Evolutionary conservation across 495 filamentous ascomycete species (phyloP), one percentile per base, ranked within the genome.

Genomic region (Aspergillus egyptiacus): DNA sequence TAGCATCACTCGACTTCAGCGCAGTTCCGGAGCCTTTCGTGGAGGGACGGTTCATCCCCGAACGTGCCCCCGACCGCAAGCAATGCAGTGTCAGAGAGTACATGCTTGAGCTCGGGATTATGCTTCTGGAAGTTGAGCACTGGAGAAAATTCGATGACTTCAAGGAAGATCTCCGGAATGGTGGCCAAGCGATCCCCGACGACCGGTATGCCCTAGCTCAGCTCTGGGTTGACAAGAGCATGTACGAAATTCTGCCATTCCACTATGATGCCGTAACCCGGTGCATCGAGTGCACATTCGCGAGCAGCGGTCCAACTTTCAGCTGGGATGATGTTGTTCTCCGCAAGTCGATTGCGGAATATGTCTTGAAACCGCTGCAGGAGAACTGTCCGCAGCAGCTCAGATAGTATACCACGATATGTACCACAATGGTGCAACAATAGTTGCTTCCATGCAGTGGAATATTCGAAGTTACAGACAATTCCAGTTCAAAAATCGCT

Each of bases 211-310:
- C 43, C 0, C 19, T 33, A 2, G 44, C 51, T 10, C n/a, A 13
- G 0, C 17, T 0, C 3, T 53, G 51, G 51, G 14, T 34, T 18
- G 44, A 41, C 22, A 13, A 4, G 3, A 48, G 36, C 5, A 14
- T 4, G 7, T 32, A 48, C 7, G 3, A 35, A 5, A 28, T 48
- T 8, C 10, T 53, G 8, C 36, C 28, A 1, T 48, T 48, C 22
- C 46, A 48, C n/a, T 9, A 27, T 2, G 36, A 53, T 3, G 23
- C 24, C 6, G 31, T 48, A 5, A 43, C 27, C 1, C 13, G 51
- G 10, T 54, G 51, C 10, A 14, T 54, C 25, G 44, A 48, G 6
- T 43, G 30, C 25, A 54, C 45, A 17, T 54, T 54, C 20, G 45
- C 51, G 3, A 54, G 22, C 3, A 37, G 1, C 23, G 14, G 24